Evolutionary conservation across 208 protist species (phyloP).

Genomic region (Leishmania aethiopica): DNA sequence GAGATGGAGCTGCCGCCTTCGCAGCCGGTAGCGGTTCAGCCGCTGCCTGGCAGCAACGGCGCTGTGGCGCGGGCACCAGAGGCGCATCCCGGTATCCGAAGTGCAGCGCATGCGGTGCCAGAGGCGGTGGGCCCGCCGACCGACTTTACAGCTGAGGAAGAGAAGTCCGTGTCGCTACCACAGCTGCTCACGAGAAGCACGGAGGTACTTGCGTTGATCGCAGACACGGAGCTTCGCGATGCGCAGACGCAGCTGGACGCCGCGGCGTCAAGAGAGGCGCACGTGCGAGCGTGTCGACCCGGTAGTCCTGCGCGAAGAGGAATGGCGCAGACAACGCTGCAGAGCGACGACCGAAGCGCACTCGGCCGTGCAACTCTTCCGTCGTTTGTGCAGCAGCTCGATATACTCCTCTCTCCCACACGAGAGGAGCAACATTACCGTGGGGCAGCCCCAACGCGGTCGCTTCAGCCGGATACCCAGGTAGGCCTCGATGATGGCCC

Average conservation of each 20-base stretch:
- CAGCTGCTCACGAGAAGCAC: constrained; percentile 14
- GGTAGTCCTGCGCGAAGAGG: neutral
- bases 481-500: too few relatives aligned
- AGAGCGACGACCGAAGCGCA: constrained; percentile 6
- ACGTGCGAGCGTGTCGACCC: constrained; percentile 8
- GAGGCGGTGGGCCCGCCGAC: too few relatives aligned
- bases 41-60: neutral
- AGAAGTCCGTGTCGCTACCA: constrained; percentile 4
- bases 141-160: neutral
- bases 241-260: constrained; percentile 18
- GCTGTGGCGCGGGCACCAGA: neutral
- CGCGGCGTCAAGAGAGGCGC: constrained; percentile 6
- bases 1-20: constrained; percentile 42
- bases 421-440: constrained; percentile 11
- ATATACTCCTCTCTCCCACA: constrained; percentile 41
- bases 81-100: neutral
- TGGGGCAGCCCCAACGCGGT: too few relatives aligned
- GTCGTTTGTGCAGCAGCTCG: constrained; percentile 50
- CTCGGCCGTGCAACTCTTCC: constrained; percentile 49
- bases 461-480: neutral
- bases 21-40: neutral
- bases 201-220: constrained; percentile 42
- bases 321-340: neutral
- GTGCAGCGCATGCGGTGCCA: neutral
- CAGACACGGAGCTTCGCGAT: constrained; percentile 16